A percentile compares a stretch with the other conserved stretches of the same genome.
These are phyloP conservation scores for Diddensiella santjacobensis DNA, from an alignment of 805 yeast genomes.

Conservation along the genomic window DNA sequence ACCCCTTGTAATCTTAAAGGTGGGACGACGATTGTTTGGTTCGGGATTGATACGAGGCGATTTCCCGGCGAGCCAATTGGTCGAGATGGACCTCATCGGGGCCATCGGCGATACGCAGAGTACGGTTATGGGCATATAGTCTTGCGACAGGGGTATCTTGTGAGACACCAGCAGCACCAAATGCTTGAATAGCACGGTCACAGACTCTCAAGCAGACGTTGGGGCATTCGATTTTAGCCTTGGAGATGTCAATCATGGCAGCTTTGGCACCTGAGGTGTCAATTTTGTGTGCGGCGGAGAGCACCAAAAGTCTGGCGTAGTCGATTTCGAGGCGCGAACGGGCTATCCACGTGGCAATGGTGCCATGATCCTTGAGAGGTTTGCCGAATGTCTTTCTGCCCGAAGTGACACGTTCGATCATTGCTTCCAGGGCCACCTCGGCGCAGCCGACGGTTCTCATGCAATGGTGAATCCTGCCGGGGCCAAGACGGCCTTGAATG, in stretches of 20 bases:
- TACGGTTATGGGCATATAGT: constrained; percentile 49
- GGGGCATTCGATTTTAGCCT: constrained; percentile 63
- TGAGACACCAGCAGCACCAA: constrained; percentile 62
- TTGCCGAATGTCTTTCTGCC: constrained; percentile 51
- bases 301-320: constrained; percentile 50
- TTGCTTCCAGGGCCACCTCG: constrained; percentile 48
- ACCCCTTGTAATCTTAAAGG: too few relatives aligned
- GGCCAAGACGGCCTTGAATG: constrained; percentile 62
- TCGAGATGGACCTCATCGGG: constrained; percentile 64
- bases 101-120: constrained; percentile 62
- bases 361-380: constrained; percentile 48
- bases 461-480: constrained; percentile 69
- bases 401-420: constrained; percentile 45
- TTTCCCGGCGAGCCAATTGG: constrained; percentile 47
- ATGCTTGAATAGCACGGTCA: constrained; percentile 62
- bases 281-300: constrained; percentile 58
- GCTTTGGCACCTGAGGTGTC: constrained; percentile 50
- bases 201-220: constrained; percentile 47
- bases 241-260: constrained; percentile 55
- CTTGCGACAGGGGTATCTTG: constrained; percentile 58
- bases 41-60: constrained; percentile 1
- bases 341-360: constrained; percentile 47
- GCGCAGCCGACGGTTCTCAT: constrained; percentile 63
- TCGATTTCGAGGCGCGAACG: constrained; percentile 52
- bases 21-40: too few relatives aligned